Percentiles rank a stretch among this genome's conserved stretches.
Evolutionary conservation across 306 rosid genomes (phyloP).

Genomic region (Arachis stenosperma): DNA sequence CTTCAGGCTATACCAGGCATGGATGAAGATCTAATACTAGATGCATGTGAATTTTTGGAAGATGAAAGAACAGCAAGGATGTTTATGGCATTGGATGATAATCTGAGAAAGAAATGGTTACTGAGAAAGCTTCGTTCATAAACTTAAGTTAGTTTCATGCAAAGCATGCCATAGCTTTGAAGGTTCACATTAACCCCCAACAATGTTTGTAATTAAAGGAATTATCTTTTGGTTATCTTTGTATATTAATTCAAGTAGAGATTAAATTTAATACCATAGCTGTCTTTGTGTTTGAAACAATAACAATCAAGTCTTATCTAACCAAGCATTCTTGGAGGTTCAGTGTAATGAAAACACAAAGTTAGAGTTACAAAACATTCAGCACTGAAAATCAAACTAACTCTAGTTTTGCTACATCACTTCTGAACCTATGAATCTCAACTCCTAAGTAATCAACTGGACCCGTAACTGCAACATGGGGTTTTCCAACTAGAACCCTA

Average conservation of each 20-base stretch:
- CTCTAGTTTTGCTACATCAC: constrained; percentile 38
- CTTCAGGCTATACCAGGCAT: constrained; percentile 60
- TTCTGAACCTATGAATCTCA: constrained; percentile 61
- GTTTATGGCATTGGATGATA: constrained; percentile 48
- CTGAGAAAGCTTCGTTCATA: constrained; percentile 51
- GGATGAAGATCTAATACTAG: constrained; percentile 56
- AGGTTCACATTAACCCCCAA: not conserved
- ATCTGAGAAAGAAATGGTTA: constrained; percentile 55
- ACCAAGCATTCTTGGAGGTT: not conserved
- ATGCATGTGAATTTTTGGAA: constrained; percentile 56
- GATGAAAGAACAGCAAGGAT: constrained; percentile 59
- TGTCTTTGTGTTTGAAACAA: not conserved
- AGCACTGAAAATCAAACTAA: not conserved
- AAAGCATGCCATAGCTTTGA: not conserved
- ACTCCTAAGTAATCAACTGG: constrained; percentile 70
- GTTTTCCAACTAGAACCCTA: constrained; percentile 65
- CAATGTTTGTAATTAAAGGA: not conserved
- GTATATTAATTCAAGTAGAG: not conserved
- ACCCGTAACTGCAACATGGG: constrained; percentile 67
- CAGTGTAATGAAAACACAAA: not conserved
- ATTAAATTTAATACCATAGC: not conserved
- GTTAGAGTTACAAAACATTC: not conserved
- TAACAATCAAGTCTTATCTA: too few species aligned
- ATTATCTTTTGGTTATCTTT: constrained; percentile 7
- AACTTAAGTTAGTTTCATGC: constrained; percentile 33